Evolutionary conservation across 1,284 basidiomycete genomes (phyloP).

Genomic region (Stygiomarasmius scandens): DNA sequence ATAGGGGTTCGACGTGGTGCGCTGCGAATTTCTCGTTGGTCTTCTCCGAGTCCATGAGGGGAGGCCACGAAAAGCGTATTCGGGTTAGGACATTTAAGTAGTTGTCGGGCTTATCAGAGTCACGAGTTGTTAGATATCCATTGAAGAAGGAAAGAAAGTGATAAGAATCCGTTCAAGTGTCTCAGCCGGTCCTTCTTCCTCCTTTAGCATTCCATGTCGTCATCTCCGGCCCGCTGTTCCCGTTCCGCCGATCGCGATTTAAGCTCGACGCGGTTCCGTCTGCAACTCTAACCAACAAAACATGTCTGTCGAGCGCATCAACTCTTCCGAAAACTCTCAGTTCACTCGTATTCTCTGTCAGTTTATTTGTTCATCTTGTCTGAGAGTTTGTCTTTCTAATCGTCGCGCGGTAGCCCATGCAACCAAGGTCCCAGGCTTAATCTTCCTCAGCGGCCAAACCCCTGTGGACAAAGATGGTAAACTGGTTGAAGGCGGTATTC

Average conservation of each 20-base stretch:
- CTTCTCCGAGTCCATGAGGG: constrained; percentile 11
- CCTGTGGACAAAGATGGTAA: constrained; percentile 50
- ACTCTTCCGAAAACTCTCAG: constrained; percentile 44
- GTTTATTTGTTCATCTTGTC: constrained; percentile 19
- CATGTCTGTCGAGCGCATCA: constrained; percentile 55
- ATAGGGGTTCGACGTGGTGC: constrained; percentile 4
- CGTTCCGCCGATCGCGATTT: neutral
- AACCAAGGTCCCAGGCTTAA: constrained; percentile 55
- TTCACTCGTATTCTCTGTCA: constrained; percentile 53
- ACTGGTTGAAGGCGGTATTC: constrained; percentile 53
- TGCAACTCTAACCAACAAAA: constrained; percentile 9
- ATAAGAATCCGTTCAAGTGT: neutral
- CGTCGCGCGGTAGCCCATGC: constrained; percentile 47
- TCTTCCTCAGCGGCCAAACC: constrained; percentile 63
- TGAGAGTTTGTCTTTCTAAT: neutral
- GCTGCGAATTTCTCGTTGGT: neutral
- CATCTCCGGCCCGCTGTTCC: neutral
- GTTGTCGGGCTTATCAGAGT: neutral
- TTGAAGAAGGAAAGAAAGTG: neutral
- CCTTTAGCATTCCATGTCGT: neutral
- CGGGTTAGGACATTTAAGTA: neutral
- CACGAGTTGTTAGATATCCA: neutral
- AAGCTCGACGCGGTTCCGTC: neutral
- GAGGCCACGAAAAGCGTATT: neutral
- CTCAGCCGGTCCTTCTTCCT: neutral